Conservation (phyloP, 257 asterid genomes). For the Jacaranda copaia region DNA sequence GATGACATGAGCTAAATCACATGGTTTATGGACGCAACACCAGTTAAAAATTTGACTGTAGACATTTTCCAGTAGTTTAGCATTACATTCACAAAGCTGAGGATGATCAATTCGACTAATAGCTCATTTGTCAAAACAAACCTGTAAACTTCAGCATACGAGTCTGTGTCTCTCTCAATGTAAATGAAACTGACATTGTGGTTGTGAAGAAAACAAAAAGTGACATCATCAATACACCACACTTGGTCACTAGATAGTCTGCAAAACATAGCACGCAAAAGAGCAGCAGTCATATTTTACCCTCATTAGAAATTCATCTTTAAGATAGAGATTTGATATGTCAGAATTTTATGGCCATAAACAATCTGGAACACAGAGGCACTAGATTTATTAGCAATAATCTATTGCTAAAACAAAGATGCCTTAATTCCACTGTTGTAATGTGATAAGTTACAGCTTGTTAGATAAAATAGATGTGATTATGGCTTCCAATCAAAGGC, state of each 20-base stretch:
- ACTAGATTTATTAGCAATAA: conserved; percentile 3
- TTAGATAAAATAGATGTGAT: not conserved
- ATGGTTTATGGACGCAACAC: conserved; percentile 23
- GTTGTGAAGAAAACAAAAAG: conserved; percentile 99
- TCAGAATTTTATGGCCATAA: conserved; percentile 33
- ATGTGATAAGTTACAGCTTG: no score
- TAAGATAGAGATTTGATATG: conserved; percentile 17
- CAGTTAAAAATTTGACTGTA: conserved; percentile 17
- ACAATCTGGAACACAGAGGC: conserved; percentile 18
- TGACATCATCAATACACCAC: conserved; percentile 98
- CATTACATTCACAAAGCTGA: conserved; percentile 23
- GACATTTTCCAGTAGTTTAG: conserved; percentile 6
- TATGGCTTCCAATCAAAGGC: not conserved
- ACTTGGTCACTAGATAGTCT: conserved; percentile 97
- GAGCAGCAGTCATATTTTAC: conserved; percentile 29
- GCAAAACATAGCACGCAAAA: conserved; percentile 49
- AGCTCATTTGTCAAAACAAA: conserved; percentile 47
- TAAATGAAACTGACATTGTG: conserved; percentile 99
- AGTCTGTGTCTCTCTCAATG: conserved; percentile 97
- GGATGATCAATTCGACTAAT: not conserved
- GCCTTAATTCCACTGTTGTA: conserved; percentile 11
- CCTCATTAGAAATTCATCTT: conserved; percentile 22
- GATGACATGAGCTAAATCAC: conserved; percentile 25
- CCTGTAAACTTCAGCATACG: conserved; percentile 99
- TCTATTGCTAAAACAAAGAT: conserved; percentile 24